A percentile compares a stretch with the other conserved stretches of the same genome.
Conservation (phyloP, 1,284 basidiomycete species). For the Microbotryum lychnidis-dioicae region DNA sequence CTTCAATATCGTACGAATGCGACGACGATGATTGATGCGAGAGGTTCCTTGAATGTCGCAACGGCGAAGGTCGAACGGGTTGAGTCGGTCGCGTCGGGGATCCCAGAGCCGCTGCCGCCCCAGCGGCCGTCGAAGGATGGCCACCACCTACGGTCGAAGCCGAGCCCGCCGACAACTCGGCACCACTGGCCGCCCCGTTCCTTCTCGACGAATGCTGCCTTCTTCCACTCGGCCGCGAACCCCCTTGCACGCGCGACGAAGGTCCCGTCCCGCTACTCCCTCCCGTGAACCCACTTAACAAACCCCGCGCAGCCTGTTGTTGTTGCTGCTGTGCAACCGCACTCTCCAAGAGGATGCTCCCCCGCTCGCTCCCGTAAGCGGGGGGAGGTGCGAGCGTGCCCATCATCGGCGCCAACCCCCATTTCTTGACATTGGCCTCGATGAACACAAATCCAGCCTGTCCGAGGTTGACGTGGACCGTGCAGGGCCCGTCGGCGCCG, state of each 20-base stretch:
- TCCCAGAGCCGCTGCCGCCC: not conserved
- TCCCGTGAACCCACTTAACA: no score
- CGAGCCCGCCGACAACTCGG: slow-evolving; percentile 26
- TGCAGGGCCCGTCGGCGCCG: slow-evolving; percentile 87
- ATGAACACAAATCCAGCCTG: slow-evolving; percentile 96
- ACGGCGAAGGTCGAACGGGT: slow-evolving; percentile 25
- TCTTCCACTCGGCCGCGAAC: no score
- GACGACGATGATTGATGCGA: slow-evolving; percentile 11
- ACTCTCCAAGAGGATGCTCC: slow-evolving; percentile 84
- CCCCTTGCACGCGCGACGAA: no score
- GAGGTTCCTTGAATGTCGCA: slow-evolving; percentile 24
- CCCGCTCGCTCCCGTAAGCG: slow-evolving; percentile 87
- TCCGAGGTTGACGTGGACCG: slow-evolving; percentile 87
- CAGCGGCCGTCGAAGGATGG: no score
- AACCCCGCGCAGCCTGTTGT: no score
- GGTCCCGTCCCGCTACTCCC: no score
- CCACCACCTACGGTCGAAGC: slow-evolving; percentile 1
- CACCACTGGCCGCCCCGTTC: slow-evolving; percentile 35
- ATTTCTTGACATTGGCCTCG: slow-evolving; percentile 97
- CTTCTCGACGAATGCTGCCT: slow-evolving; percentile 12
- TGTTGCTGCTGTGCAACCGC: slow-evolving; percentile 45
- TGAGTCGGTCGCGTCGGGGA: slow-evolving; percentile 16
- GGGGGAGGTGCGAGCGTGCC: slow-evolving; percentile 91
- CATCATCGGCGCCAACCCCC: slow-evolving; percentile 89
- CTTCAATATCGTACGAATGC: not conserved